Conservation (phyloP, 2,329 filamentous ascomycete species). For the Diaporthe ilicicola region DNA sequence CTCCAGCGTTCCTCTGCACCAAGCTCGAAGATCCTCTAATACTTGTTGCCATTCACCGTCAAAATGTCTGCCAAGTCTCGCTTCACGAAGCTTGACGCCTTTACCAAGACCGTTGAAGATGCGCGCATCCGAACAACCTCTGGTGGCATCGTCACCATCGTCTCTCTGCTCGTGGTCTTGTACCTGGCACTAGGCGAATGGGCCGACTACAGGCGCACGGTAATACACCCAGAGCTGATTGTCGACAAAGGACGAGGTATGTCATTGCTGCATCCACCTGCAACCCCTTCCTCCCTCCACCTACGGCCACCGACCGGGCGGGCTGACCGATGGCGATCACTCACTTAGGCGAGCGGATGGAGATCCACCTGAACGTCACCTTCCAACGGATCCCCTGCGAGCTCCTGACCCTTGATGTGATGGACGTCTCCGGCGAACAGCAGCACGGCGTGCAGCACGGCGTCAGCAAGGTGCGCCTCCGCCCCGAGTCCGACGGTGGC, state of each 20-base stretch:
- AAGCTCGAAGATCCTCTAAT: neutral
- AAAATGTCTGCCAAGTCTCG: constrained; percentile 89
- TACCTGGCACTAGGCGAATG: constrained; percentile 96
- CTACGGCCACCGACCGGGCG: constrained; percentile 32
- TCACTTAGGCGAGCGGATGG: constrained; percentile 88
- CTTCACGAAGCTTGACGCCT: constrained; percentile 96
- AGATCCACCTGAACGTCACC: constrained; percentile 96
- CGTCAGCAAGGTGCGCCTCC: constrained; percentile 87
- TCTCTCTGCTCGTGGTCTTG: constrained; percentile 86
- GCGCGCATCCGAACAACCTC: constrained; percentile 95
- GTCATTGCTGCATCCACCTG: constrained; percentile 34
- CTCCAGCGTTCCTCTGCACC: neutral
- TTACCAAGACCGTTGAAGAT: constrained; percentile 99
- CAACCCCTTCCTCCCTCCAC: neutral
- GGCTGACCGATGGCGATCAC: constrained; percentile 9
- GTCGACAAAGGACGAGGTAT: constrained; percentile 95
- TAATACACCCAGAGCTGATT: constrained; percentile 89
- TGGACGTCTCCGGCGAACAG: constrained; percentile 98
- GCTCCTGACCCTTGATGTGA: constrained; percentile 94
- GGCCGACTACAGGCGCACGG: constrained; percentile 86
- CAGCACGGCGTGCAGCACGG: constrained; percentile 95
- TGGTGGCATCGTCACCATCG: constrained; percentile 92
- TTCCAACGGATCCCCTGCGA: constrained; percentile 96
- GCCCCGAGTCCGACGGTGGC: constrained; percentile 77
- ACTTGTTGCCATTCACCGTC: neutral